Conservation (phyloP, 805 yeast species). For the Metschnikowia peoriensis region DNA sequence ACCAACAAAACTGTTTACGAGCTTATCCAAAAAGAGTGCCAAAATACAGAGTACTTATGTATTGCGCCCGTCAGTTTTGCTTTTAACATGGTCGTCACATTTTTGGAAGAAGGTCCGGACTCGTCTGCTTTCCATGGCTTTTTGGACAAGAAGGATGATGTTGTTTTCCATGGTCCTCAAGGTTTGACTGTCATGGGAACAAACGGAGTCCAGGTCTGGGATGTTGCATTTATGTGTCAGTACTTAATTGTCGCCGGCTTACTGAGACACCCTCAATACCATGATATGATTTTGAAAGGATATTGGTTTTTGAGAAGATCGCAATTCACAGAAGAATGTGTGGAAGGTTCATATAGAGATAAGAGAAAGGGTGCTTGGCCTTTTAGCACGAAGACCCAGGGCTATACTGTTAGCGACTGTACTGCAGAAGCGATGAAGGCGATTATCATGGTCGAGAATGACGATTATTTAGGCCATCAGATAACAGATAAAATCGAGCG, state of each 20-base stretch:
- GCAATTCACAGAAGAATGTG: conserved; percentile 82
- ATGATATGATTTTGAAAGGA: conserved; percentile 59
- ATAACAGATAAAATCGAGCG: conserved; percentile 48
- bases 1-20: conserved; percentile 56
- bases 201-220: conserved; percentile 98
- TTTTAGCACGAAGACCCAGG: conserved; percentile 92
- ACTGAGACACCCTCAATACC: conserved; percentile 65
- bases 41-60: conserved; percentile 75
- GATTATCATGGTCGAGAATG: conserved; percentile 81
- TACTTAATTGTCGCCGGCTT: conserved; percentile 77
- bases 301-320: conserved; percentile 74
- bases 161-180: conserved; percentile 78
- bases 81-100: conserved; percentile 72
- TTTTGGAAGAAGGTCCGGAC: conserved; percentile 64
- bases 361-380: conserved; percentile 91
- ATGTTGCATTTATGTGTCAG: conserved; percentile 86
- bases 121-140: conserved; percentile 59
- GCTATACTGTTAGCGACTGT: conserved; percentile 95
- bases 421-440: conserved; percentile 96
- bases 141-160: conserved; percentile 65
- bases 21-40: conserved; percentile 67
- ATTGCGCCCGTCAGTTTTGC: conserved; percentile 95
- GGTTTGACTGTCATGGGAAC: conserved; percentile 97
- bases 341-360: conserved; percentile 77
- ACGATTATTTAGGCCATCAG: conserved; percentile 41